Evolutionary conservation across 1,284 basidiomycete genomes (phyloP), one percentile per base, ranked within the genome.

Genomic region (Cryptococcus sp.): DNA sequence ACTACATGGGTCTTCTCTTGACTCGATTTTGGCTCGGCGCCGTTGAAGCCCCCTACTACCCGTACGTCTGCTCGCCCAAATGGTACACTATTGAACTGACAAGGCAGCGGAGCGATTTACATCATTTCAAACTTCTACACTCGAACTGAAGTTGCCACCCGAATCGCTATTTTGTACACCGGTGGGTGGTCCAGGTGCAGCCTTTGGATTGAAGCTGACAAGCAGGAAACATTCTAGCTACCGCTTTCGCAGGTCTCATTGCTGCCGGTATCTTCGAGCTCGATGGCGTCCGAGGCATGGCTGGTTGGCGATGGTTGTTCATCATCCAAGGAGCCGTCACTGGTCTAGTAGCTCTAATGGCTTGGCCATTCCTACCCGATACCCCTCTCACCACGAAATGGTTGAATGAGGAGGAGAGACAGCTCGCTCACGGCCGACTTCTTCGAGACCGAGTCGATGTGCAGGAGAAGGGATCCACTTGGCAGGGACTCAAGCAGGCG

Each of bases 281-380:
- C 50, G 23, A 52, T 50, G 3, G 50, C 50, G 7, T 50, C 52
- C 18, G 41, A 39, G 73, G 72, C 0, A 46, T 72, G 13, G 53
- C 54, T 16, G 75, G 74, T 1, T 77, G 75, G 76, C 63, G 65
- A 51, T 74, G 71, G 66, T 59, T 73, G 18, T 74, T 73, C 63
- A 56, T 66, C 48, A 71, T 73, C 32, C 69, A 75, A 53, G 73
- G 69, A n/a, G 16, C 7, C 21, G 14, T 40, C 37, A 40, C 37
- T 21, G 14, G 4, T 40, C 37, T 16, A 7, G 14, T 40, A n/a
- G 37, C 37, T 16, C 5, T 40, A 4, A 7, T 16, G n/a, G 37
- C 7, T 16, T 40, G 4, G 7, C 14, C 14, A 5, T 40, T 40
- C 37, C 21, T 40, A 21, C 37, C 37, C 5, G 16, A n/a, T 21